Evolutionary conservation across 768 basidiomycete genomes (phyloP), one percentile per base, ranked within the genome.

Genomic region (Neoboletus magnificus): DNA sequence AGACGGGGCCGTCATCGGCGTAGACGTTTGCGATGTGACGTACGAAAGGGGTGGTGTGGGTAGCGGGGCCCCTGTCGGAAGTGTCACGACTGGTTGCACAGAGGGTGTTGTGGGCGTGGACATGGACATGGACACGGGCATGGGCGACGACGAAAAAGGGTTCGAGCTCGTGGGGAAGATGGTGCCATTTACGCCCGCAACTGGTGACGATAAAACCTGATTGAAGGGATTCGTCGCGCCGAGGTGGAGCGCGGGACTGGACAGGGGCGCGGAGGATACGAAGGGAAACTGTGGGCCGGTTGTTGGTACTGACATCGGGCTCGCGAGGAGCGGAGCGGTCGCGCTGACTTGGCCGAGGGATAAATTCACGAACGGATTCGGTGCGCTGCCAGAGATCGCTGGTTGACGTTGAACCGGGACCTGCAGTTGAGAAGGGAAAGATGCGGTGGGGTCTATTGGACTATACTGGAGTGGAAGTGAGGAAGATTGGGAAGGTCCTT

Each of bases 391-490:
- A 9, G 56, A 29, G 7, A 51, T 45, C 7, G 27, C 15, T 33
- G 46, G 13, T 3, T 30, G 68, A 30, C 59, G 56, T 42, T 51
- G 56, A 39, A 61, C 25, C 7, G 32, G 18, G 20, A 47, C 23
- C 16, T 63, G 68, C 15, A 48, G 42, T 36, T 66, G 68, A 27
- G 52, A 43, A 36, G 65, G 43, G 47, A 59, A 54, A 10, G 65
- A 13, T 1, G 44, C 4, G 13, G 35, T 15, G 15, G 53, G 9
- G 30, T 37, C 32, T 22, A 54, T 29, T 15, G 62, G 22, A 43
- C 37, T 54, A 42, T 68, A 70, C 48, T 74, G 84, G 12, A 85
- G 73, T 13, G 84, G 80, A 15, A 83, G 77, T 16, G 70, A 77
- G n/a, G 74, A 69, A 13, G 69, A 64, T 32, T 66, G 61, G 15